Evolutionary conservation across 208 protist species (phyloP), one percentile per base, ranked within the genome.

Genomic region (Balamuthia mandrillaris): DNA sequence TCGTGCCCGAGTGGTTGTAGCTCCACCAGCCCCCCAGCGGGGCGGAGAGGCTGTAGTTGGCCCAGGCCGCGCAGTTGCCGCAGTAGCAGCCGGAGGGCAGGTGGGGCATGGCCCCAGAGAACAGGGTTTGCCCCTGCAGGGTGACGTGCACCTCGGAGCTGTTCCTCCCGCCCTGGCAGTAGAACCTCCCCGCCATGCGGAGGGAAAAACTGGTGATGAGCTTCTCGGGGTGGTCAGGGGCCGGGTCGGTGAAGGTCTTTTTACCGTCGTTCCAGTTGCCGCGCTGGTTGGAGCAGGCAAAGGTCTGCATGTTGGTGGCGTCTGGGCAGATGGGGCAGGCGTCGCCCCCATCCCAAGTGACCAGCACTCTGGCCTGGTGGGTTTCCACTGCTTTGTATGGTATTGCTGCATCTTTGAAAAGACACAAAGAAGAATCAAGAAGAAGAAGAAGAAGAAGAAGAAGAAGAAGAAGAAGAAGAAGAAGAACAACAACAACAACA

Each of bases 1-100:
- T 78, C 45, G 68, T 78, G 2, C 44, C 68, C 45, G 29, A 27
- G 68, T 78, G 58, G 45, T 78, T 78, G 45, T 78, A 78, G n/a
- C n/a, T n/a, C n/a, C n/a, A n/a, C n/a, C n/a, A n/a, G 21, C 68
- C 45, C 3, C 31, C 45, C 7, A 78, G 29, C 16, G 14, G 27
- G 24, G 44, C 39, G 29, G 39, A 41, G 44, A 56, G 45, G 4
- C 45, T 78, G 68, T 58, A 78, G 68, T 78, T 78, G 29, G 24
- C 68, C 39, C 45, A 60, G 0, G 58, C 24, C 45, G 42, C 68
- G 45, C 68, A 78, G 18, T 9, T 56, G 4, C 45, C 45, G 29
- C 68, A 78, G 27, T 16, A 27, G 68, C 68, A 78, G 18, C 41
- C 44, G 2, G 27, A 27, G 29, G 68, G 68, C 41, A 42, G n/a